Base-by-base conservation (phyloP, 2,329 filamentous ascomycete species). In the Ophiosphaerella korrae region DNA sequence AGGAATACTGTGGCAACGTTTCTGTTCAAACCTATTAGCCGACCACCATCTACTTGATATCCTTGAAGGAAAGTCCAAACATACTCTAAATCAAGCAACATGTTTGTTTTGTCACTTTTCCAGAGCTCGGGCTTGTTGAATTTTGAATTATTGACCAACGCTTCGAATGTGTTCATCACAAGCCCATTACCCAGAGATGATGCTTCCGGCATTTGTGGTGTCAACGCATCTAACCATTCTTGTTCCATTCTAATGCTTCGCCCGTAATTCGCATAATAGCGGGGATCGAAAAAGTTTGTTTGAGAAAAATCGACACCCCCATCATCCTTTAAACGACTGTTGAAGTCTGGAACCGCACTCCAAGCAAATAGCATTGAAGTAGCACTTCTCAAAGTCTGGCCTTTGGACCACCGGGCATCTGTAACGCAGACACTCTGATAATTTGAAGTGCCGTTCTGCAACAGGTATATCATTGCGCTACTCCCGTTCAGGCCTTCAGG, bases 391-490 rank as follows among this genome's bases (percentile, higher is more conserved):
- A 50, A 14, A 32, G 24, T 50, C 42, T 41, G 32, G 6, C 42
- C 48, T 16, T 35, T n/a, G 4, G 36, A 36, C 48, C 48, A 50
- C n/a, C 42, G 36, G 6, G 42, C 42, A 21, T 50, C 48, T 6
- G 37, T 31, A 5, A 33, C 29, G 16, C 42, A 46, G 14, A 16
- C 41, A 5, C 18, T 35, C 9, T 41, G 33, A 29, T 36, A 48
- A 5, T 18, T 38, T 31, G 11, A 5, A 12, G 32, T 4, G 24
- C 32, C 13, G 7, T 39, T 6, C 38, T 42, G 47, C 16, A 36
- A n/a, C 8, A 45, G 9, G 24, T 36, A 16, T 13, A 45, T 24
- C 16, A 50, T 11, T 8, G 21, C 23, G 12, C 33, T 41, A 35
- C 47, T 45, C 8, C 34, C 36, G 7, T n/a, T 26, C 12, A 41